Evolutionary conservation across 306 rosid species (phyloP), one percentile per base, ranked within the genome.

Genomic region (Begonia fuchsioides): DNA sequence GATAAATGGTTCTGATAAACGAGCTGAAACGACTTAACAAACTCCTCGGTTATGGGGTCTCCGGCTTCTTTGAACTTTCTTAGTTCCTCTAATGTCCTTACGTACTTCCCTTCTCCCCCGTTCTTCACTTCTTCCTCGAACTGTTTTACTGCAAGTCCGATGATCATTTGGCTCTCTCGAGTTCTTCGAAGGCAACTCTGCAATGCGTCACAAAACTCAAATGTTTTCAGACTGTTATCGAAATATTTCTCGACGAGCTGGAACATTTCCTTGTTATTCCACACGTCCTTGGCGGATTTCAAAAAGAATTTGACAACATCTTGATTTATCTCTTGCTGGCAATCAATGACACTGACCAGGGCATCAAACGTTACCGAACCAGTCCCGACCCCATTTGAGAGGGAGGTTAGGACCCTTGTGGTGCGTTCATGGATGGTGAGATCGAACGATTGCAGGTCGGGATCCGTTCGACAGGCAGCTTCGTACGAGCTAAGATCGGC

Each of bases 21-120:
- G 9, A 72, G 55, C 10, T 62, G 70, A 63, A 90, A 77, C 58
- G 85, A 39, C 2, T 6, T 57, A 51, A 72, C 69, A 59, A 90
- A 90, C 63, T 76, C 94, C 41, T 79, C 74, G 0, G 84, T 76
- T 53, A 90, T 83, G 0, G 97, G 92, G 61, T 81, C 85, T n/a
- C 77, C 83, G 0, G 77, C 86, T 13, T 60, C 93, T 64, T 73
- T 76, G 54, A 78, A 90, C 32, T 54, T 71, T 65, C 69, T 82
- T 43, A 90, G 61, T 53, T 60, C 87, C 48, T 77, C 74, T 67
- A 79, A 53, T 32, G 97, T 79, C 72, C 74, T 81, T 13, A 44
- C 58, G 64, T 64, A 85, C 54, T 32, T 52, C 68, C 82, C 94
- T 16, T 67, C 78, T 26, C 13, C 66, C 15, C 74, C 82, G 52